Evolutionary conservation across 2,329 filamentous ascomycete genomes (phyloP).

Genomic region (Neopestalotiopsis sp.): DNA sequence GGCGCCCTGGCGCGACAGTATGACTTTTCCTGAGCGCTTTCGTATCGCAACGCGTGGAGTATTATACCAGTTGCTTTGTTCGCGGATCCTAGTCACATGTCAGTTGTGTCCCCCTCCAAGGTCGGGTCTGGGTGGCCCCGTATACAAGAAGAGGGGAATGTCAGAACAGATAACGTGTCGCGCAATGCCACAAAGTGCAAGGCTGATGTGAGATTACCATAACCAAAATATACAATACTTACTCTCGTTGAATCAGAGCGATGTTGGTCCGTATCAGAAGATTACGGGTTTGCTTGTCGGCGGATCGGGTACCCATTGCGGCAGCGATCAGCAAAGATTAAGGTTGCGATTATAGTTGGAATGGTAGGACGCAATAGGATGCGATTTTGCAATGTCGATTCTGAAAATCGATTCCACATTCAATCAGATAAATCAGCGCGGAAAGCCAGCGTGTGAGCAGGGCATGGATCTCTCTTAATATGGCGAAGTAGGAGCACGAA

Average conservation of each 20-base stretch:
- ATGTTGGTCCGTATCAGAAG: constrained; percentile 53
- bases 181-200: not conserved
- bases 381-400: not conserved
- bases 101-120: constrained; percentile 7
- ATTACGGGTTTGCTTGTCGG: constrained; percentile 42
- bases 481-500: not conserved
- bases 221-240: constrained; percentile 31
- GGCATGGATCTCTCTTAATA: not conserved
- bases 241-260: constrained; percentile 54
- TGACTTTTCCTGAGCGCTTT: constrained; percentile 33
- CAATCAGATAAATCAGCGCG: not conserved
- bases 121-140: no score
- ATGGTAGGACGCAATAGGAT: not conserved
- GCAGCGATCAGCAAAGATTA: not conserved
- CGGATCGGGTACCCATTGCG: constrained; percentile 19
- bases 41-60: constrained; percentile 34
- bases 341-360: not conserved
- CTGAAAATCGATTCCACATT: not conserved
- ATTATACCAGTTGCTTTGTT: constrained; percentile 35
- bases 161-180: not conserved
- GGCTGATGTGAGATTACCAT: not conserved
- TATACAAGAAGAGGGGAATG: no score
- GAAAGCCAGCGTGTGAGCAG: not conserved
- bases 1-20: constrained; percentile 31
- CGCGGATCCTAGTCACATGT: constrained; percentile 28